These are phyloP conservation scores for Citrus reticulata DNA, from an alignment of 345 rosid species.

Conservation along the genomic window DNA sequence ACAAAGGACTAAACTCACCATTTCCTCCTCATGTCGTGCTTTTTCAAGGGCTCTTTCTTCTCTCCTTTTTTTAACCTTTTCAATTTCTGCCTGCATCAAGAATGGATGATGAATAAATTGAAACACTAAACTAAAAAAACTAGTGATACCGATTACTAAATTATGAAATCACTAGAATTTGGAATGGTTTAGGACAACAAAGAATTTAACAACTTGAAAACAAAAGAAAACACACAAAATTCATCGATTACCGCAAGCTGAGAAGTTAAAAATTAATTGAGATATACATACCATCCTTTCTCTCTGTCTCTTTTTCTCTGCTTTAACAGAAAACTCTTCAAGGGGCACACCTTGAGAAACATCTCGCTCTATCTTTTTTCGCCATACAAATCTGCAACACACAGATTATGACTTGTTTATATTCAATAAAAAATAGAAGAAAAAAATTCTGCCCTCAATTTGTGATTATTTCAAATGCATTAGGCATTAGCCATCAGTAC, in stretches of 20 bases:
- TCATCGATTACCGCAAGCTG: background rate
- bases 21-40: conserved; percentile 93
- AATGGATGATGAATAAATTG: conserved; percentile 2
- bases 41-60: conserved; percentile 93
- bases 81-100: conserved; percentile 72
- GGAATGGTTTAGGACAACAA: background rate
- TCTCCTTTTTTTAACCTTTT: conserved; percentile 94
- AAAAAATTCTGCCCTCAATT: background rate
- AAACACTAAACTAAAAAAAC: background rate
- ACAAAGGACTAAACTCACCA: conserved; percentile 43
- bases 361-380: conserved; percentile 90
- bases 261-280: background rate
- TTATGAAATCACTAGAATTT: background rate
- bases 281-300: conserved; percentile 77
- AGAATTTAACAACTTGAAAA: background rate
- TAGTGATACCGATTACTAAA: background rate
- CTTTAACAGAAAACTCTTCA: conserved; percentile 65
- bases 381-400: conserved; percentile 80
- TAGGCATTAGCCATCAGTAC: background rate
- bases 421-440: background rate
- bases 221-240: background rate
- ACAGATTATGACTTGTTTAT: background rate
- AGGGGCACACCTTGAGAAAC: conserved; percentile 62
- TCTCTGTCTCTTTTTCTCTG: conserved; percentile 74
- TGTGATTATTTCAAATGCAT: background rate